Conservation (phyloP, 768 basidiomycete genomes). For the Pulveroboletus ravenelii region DNA sequence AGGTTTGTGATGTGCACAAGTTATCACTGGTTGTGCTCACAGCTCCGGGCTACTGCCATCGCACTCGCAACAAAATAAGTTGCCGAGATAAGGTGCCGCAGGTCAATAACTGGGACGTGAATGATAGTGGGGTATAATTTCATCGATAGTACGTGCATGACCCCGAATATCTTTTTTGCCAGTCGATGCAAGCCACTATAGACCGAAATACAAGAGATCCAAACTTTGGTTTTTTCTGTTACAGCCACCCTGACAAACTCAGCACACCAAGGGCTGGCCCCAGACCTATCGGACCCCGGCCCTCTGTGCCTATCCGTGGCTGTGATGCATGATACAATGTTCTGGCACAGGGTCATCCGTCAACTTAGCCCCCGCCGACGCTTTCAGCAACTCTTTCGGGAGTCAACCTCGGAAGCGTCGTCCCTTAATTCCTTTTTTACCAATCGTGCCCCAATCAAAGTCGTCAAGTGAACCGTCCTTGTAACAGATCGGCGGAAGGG, state of each 20-base stretch:
- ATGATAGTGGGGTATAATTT: not conserved
- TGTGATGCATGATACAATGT: not conserved
- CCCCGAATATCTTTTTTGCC: not conserved
- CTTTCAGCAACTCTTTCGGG: no score
- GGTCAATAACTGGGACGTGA: not conserved
- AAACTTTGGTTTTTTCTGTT: not conserved
- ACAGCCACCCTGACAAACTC: not conserved
- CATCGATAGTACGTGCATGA: not conserved
- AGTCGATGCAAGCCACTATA: not conserved
- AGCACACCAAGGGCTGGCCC: not conserved
- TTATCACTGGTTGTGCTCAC: not conserved
- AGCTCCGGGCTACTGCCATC: not conserved
- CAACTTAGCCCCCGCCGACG: not conserved
- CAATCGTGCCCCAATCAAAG: no score
- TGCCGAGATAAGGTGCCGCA: not conserved
- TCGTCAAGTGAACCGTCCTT: no score
- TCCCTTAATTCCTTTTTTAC: no score
- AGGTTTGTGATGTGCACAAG: no score
- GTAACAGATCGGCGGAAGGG: not conserved
- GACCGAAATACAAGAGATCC: not conserved
- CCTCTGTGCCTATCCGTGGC: not conserved
- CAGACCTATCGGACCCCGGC: not conserved
- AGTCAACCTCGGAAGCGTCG: no score
- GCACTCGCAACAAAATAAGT: not conserved
- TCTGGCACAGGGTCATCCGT: not conserved